phyloP scores from a whole-genome alignment of 495 filamentous ascomycete species.

The Geoglossum glabrum region DNA sequence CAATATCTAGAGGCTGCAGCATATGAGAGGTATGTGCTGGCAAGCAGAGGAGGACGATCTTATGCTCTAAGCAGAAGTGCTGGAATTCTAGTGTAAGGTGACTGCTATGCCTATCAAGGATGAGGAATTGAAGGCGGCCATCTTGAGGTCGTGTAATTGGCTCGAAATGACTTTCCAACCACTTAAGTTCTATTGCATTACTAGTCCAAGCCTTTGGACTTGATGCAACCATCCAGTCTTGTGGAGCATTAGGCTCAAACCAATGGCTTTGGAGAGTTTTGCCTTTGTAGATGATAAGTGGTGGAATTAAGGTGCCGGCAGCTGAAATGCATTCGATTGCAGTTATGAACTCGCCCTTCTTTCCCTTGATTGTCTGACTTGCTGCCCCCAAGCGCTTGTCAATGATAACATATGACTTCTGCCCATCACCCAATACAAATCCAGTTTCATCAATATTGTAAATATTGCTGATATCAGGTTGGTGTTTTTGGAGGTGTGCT shows the following conservation, averaged over 20 bases:
- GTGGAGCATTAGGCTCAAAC: not conserved
- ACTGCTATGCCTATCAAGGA: not conserved
- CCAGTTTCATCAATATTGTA: slow-evolving; percentile 3
- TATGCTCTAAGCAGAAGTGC: not conserved
- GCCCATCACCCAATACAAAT: not conserved
- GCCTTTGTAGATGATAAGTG: not conserved
- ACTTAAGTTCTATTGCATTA: not conserved
- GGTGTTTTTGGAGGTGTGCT: not conserved
- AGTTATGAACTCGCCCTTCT: not conserved
- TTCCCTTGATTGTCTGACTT: not conserved
- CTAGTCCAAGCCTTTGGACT: not conserved
- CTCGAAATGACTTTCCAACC: not conserved
- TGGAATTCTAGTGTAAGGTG: slow-evolving; percentile 1
- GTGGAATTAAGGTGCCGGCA: not conserved
- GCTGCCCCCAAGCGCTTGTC: not conserved
- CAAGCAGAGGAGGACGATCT: not conserved
- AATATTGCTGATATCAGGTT: not conserved
- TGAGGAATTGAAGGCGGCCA: not conserved
- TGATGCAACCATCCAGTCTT: not conserved
- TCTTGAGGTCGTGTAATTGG: not conserved
- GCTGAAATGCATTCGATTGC: not conserved
- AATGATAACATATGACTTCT: not conserved
- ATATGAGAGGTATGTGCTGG: slow-evolving; percentile 1
- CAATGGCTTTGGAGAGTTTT: not conserved
- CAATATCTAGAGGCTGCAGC: slow-evolving; percentile 4